A percentile compares a stretch with the other conserved stretches of the same genome.
Evolutionary conservation across 305 asterid genomes (phyloP).

Genomic region (Nicotiana rustica): DNA sequence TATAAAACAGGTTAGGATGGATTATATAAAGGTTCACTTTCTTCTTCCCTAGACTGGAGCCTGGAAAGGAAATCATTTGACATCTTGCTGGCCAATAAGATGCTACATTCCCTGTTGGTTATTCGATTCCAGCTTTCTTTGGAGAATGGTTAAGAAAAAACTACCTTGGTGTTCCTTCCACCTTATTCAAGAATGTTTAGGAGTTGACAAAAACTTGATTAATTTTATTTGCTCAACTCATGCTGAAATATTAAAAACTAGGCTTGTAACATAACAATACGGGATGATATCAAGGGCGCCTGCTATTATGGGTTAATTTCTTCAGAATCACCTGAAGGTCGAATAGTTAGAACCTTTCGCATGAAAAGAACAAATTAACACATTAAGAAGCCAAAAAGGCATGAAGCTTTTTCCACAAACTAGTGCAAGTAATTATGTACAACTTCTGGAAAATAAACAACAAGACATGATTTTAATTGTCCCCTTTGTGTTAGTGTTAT

Average conservation of each 20-base stretch:
- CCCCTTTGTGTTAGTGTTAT: not conserved
- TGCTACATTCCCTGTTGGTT: not conserved
- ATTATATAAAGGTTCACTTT: too few species aligned
- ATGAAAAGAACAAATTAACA: not conserved
- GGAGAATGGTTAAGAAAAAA: not conserved
- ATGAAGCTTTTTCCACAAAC: not conserved
- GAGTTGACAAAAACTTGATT: not conserved
- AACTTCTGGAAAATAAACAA: not conserved
- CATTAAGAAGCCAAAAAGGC: slow-evolving; percentile 4
- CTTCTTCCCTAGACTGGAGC: too few species aligned
- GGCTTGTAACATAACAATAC: not conserved
- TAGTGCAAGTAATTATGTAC: not conserved
- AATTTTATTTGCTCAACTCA: not conserved
- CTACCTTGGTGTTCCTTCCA: not conserved
- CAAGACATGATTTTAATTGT: not conserved
- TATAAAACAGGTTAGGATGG: too few species aligned
- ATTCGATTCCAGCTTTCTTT: not conserved
- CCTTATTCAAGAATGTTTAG: not conserved
- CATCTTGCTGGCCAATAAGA: too few species aligned
- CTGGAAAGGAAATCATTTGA: too few species aligned
- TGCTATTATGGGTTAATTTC: not conserved
- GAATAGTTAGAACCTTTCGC: not conserved
- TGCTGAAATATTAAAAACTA: not conserved
- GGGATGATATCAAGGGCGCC: not conserved
- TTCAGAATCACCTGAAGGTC: not conserved